A percentile compares a stretch with the other conserved stretches of the same genome.
These are phyloP conservation scores for Cinnamomum chago DNA, from an alignment of 164 flowering plant species.

Conservation along the genomic window DNA sequence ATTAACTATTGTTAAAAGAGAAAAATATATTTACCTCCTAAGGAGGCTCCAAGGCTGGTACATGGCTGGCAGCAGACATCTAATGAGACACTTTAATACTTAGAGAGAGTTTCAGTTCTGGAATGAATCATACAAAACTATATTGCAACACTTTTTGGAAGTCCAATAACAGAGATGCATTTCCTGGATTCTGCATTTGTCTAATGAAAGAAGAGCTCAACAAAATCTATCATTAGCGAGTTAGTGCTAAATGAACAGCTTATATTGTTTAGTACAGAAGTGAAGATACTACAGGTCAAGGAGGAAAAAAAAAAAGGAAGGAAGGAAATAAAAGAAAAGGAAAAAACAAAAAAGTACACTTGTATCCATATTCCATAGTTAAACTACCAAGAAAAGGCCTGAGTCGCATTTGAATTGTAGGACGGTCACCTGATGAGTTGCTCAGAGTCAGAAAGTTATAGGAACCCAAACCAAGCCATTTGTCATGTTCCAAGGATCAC, in stretches of 20 bases:
- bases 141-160: background rate
- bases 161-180: background rate
- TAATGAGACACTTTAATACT: too few relatives aligned
- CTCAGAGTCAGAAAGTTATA: background rate
- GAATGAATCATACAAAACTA: too few relatives aligned
- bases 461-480: background rate
- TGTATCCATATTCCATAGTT: background rate
- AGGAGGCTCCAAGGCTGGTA: too few relatives aligned
- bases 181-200: background rate
- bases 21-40: too few relatives aligned
- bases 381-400: background rate
- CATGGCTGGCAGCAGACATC: too few relatives aligned
- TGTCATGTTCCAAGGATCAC: constrained; percentile 32
- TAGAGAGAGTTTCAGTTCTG: too few relatives aligned
- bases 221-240: background rate
- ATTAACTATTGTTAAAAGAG: too few relatives aligned
- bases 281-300: too few relatives aligned
- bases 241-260: background rate
- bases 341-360: background rate
- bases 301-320: too few relatives aligned
- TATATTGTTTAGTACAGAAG: background rate
- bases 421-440: background rate
- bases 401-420: background rate
- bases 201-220: background rate
- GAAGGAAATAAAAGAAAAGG: too few relatives aligned